Evolutionary conservation across 2,329 filamentous ascomycete genomes (phyloP), one percentile per base, ranked within the genome.

Genomic region (Dactylellina haptotyla): DNA sequence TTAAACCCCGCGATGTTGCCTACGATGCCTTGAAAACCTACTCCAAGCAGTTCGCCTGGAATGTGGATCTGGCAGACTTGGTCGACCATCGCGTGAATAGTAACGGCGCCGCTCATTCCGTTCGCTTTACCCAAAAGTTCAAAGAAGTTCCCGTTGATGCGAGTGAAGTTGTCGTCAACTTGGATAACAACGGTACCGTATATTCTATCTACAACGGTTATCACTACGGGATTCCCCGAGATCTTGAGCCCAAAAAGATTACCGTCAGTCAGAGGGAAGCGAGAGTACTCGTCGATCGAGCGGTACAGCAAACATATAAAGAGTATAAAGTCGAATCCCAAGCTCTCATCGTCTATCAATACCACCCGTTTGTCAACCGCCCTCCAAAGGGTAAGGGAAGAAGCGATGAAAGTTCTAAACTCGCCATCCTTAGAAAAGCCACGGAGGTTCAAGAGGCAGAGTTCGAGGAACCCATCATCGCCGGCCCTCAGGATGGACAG

Each of bases 11-110:
- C 28, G 48, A 51, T 10, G 28, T 51, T 51, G 48, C 48, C 48
- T 18, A 51, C 14, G 48, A 51, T 51, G 48, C 23, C n/a, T 51
- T 51, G 48, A 32, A 51, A 30, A 51, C 48, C 23, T 51, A 51
- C 48, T 51, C 48, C 23, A 51, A 51, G n/a, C 48, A 51, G 25
- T 51, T 51, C 48, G 48, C 48, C 23, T 51, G 48, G 48, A 51
- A 51, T 51, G 48, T 14, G 25, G 25, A 51, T 30, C 28, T 51
- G 28, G 48, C 48, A 51, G 48, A 51, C 48, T 32, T 51, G 14
- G 48, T 51, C 30, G 48, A 51, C 48, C 28, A 51, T 51, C 48
- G 48, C 28, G 20, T 28, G 28, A 51, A 51, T 51, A 51, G 23
- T 14, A 51, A 51, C 30, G 48, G 48, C 14, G 30, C 14, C 28